These are phyloP conservation scores for Ceratocystis eucalypticola DNA, from an alignment of 2,329 filamentous ascomycete species.

Conservation along the genomic window DNA sequence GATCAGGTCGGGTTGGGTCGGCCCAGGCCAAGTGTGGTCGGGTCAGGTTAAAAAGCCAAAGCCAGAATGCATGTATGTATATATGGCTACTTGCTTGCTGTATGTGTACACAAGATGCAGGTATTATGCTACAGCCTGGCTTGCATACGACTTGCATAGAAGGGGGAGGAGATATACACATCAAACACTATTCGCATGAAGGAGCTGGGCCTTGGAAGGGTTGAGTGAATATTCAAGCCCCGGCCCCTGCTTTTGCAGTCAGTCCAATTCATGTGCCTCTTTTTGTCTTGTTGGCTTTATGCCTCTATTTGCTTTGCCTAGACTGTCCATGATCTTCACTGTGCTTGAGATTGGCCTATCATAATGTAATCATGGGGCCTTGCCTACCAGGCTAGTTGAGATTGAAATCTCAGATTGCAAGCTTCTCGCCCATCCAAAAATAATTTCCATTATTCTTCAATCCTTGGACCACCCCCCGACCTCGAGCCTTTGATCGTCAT, in stretches of 20 bases:
- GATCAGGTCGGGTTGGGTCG: too few species aligned
- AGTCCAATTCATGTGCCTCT: background rate
- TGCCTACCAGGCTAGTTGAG: background rate
- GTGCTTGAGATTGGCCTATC: background rate
- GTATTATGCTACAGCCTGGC: too few species aligned
- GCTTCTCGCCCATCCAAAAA: background rate
- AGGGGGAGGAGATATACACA: too few species aligned
- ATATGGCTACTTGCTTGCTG: background rate
- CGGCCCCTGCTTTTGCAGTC: background rate
- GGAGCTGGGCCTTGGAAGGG: too few species aligned
- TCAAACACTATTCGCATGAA: too few species aligned
- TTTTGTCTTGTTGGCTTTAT: background rate
- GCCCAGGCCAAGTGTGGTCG: too few species aligned
- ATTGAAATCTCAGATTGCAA: background rate
- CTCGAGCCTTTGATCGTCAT: background rate
- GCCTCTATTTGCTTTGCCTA: background rate
- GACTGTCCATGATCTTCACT: background rate
- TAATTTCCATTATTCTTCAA: background rate
- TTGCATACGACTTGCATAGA: too few species aligned
- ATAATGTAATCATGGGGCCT: background rate
- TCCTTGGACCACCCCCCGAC: background rate
- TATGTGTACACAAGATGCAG: too few species aligned
- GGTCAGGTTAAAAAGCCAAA: too few species aligned
- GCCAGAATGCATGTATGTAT: background rate
- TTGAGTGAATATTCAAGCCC: background rate